Percentiles rank a stretch among this genome's conserved stretches.
Conservation (phyloP, 2,329 filamentous ascomycete species). For the Aspergillus persii region DNA sequence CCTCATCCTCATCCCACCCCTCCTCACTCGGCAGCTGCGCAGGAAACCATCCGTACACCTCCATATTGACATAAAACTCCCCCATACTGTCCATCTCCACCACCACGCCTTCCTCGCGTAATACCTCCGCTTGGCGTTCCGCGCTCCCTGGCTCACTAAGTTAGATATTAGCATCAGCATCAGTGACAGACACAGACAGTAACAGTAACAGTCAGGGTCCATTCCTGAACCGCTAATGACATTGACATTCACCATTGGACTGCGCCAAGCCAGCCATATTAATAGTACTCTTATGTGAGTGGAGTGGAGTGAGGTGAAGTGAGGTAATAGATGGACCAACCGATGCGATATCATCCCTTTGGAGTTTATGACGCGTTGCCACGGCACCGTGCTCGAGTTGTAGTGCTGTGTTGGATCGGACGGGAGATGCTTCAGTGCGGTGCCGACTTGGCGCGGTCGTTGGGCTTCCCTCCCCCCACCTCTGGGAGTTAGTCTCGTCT, state of each 20-base stretch:
- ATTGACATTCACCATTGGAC: too few relatives aligned
- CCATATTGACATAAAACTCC: slow-evolving; percentile 44
- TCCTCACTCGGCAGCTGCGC: slow-evolving; percentile 49
- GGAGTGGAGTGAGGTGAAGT: too few relatives aligned
- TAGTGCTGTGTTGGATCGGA: slow-evolving; percentile 53
- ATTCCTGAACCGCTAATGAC: too few relatives aligned
- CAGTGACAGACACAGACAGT: too few relatives aligned
- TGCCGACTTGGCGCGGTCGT: slow-evolving; percentile 78
- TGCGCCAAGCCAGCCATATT: too few relatives aligned
- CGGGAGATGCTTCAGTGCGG: slow-evolving; percentile 84
- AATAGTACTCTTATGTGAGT: too few relatives aligned
- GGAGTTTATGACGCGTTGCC: slow-evolving; percentile 89
- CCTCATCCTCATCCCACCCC: slow-evolving; percentile 13
- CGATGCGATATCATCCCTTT: slow-evolving; percentile 83
- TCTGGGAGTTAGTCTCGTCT: background rate
- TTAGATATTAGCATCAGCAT: too few relatives aligned
- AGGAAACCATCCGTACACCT: slow-evolving; percentile 51
- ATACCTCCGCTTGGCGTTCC: slow-evolving; percentile 41
- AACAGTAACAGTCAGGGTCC: too few relatives aligned
- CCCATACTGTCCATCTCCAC: slow-evolving; percentile 44
- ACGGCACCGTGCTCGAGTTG: slow-evolving; percentile 78
- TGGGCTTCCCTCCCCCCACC: slow-evolving; percentile 52
- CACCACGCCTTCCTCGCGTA: slow-evolving; percentile 43
- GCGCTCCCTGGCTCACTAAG: slow-evolving; percentile 43
- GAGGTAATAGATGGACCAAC: slow-evolving; percentile 44